A percentile compares a stretch with the other conserved stretches of the same genome.
Conservation (phyloP, 1,139 yeast genomes). For the Blastobotrys apis region DNA sequence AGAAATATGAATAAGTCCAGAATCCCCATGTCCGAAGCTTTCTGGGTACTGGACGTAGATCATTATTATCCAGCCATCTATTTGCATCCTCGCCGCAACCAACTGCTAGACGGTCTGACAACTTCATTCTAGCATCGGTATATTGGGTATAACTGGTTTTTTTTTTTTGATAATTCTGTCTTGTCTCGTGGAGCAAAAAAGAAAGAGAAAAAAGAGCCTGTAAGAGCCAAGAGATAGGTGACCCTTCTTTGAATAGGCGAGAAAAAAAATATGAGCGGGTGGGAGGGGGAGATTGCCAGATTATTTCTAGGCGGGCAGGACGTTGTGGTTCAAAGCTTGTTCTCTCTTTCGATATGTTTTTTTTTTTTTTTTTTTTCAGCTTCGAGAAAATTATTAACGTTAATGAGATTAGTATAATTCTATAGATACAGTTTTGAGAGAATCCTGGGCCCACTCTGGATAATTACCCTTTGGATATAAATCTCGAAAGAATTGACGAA, state of each 20-base stretch:
- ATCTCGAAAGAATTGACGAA: constrained; percentile 35
- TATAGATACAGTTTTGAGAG: constrained; percentile 37
- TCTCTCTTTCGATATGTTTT: no score
- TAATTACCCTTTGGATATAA: constrained; percentile 36
- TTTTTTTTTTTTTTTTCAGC: no score
- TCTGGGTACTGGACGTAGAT: constrained; percentile 21
- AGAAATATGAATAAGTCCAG: constrained; percentile 23
- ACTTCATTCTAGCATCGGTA: neutral
- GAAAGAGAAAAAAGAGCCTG: no score
- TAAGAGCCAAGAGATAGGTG: no score
- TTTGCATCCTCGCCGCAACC: constrained; percentile 2
- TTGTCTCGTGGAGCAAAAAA: no score
- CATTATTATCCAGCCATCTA: constrained; percentile 16
- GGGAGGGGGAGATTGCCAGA: no score
- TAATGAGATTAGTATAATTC: neutral
- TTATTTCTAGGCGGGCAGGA: no score
- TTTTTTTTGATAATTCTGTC: no score
- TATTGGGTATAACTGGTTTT: neutral
- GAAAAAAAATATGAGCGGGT: no score
- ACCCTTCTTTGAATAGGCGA: no score
- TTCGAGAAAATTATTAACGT: no score
- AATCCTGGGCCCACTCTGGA: constrained; percentile 43
- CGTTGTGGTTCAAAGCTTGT: no score
- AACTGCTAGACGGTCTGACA: constrained; percentile 1
- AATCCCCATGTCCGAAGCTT: constrained; percentile 23